Evolutionary conservation across 345 rosid species (phyloP).

Genomic region (Pugionium dolabratum): DNA sequence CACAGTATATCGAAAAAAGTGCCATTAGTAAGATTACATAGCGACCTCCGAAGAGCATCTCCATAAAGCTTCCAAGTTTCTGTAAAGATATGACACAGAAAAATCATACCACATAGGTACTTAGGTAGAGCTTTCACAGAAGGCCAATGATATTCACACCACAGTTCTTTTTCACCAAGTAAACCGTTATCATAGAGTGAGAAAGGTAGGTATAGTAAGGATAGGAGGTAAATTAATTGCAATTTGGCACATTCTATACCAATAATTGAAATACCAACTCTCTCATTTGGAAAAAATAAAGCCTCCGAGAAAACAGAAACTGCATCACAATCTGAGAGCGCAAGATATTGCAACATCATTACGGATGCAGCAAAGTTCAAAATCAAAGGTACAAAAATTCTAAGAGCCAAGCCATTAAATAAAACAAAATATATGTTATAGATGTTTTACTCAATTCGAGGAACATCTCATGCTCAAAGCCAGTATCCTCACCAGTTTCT

Average conservation of each 20-base stretch:
- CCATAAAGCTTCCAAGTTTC: constrained; percentile 99
- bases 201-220: neutral
- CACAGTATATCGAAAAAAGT: constrained; percentile 91
- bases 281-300: constrained; percentile 6
- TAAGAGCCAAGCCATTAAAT: constrained; percentile 28
- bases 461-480: constrained; percentile 16
- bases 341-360: constrained; percentile 13
- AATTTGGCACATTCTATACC: neutral
- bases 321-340: constrained; percentile 14
- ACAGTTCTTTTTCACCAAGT: neutral
- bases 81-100: constrained; percentile 37
- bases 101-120: constrained; percentile 16
- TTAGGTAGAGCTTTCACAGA: neutral
- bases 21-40: constrained; percentile 90
- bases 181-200: neutral
- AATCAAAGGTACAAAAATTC: constrained; percentile 9
- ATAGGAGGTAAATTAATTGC: neutral
- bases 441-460: neutral
- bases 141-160: neutral
- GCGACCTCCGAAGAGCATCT: constrained; percentile 96
- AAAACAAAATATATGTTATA: constrained; percentile 14
- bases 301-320: constrained; percentile 11
- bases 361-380: constrained; percentile 18
- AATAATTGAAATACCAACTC: constrained; percentile 1
- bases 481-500: neutral